A percentile compares a stretch with the other conserved stretches of the same genome.
phyloP scores from a whole-genome alignment of 345 rosid species.

The Gossypium mustelinum region DNA sequence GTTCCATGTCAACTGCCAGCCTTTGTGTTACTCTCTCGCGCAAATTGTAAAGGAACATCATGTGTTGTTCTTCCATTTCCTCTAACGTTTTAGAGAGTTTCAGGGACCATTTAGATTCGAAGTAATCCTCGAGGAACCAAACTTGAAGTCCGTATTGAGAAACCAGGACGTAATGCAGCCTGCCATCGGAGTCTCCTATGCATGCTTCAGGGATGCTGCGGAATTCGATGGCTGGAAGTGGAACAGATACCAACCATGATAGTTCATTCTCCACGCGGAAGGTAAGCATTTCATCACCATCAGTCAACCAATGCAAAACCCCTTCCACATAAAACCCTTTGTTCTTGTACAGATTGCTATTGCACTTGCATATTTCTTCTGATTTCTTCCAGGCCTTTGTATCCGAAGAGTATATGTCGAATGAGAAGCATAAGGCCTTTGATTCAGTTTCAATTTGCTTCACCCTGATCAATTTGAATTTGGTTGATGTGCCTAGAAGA shows the following conservation, averaged over 20 bases:
- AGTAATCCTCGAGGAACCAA: conserved; percentile 41
- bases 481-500: conserved; percentile 9
- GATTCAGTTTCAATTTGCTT: conserved; percentile 11
- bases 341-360: conserved; percentile 24
- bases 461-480: conserved; percentile 32
- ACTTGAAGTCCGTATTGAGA: conserved; percentile 34
- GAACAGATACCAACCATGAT: conserved; percentile 32
- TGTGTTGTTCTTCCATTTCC: conserved; percentile 31
- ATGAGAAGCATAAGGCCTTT: conserved; percentile 18
- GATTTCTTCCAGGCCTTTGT: conserved; percentile 30
- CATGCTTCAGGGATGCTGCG: conserved; percentile 27
- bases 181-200: conserved; percentile 34
- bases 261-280: conserved; percentile 31
- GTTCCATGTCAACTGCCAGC: background rate
- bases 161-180: conserved; percentile 24
- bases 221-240: conserved; percentile 25
- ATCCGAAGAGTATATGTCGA: conserved; percentile 29
- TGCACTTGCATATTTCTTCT: conserved; percentile 31
- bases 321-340: conserved; percentile 31
- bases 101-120: conserved; percentile 36
- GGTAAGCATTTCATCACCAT: conserved; percentile 32
- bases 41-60: conserved; percentile 16
- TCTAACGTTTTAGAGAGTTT: conserved; percentile 22
- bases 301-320: conserved; percentile 38
- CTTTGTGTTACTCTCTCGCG: conserved; percentile 7